These are phyloP conservation scores for Candida xyloterini DNA, from an alignment of 805 yeast species.

Conservation along the genomic window DNA sequence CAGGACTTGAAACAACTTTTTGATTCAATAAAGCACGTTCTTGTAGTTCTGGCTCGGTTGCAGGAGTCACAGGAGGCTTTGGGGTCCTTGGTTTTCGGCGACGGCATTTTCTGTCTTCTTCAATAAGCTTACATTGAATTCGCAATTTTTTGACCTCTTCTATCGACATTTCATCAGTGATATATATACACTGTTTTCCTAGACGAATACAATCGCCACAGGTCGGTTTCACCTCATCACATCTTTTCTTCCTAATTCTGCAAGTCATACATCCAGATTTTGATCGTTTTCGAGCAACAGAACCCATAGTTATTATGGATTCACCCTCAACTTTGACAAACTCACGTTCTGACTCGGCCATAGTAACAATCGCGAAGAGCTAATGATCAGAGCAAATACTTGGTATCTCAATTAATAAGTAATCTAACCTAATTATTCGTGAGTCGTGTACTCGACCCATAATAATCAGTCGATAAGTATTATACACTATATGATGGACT, in stretches of 20 bases:
- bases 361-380: not conserved
- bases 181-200: slow-evolving; percentile 46
- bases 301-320: not conserved
- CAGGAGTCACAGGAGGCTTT: not conserved
- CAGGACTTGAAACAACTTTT: slow-evolving; percentile 21
- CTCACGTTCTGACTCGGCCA: not conserved
- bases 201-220: slow-evolving; percentile 51
- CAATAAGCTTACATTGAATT: slow-evolving; percentile 37
- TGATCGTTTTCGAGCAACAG: slow-evolving; percentile 35
- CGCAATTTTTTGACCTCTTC: slow-evolving; percentile 37
- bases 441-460: slow-evolving; percentile 6
- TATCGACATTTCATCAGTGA: slow-evolving; percentile 42
- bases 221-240: slow-evolving; percentile 48
- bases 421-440: not conserved
- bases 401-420: not conserved
- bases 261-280: slow-evolving; percentile 68
- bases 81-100: slow-evolving; percentile 32
- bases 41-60: slow-evolving; percentile 8
- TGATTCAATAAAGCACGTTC: slow-evolving; percentile 29
- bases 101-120: slow-evolving; percentile 40
- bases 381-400: not conserved
- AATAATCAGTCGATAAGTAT: not conserved
- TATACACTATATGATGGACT: slow-evolving; percentile 30
- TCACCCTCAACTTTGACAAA: not conserved
- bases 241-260: slow-evolving; percentile 59